These are phyloP conservation scores for Poronia punctata DNA, from an alignment of 495 filamentous ascomycete genomes.

Conservation along the genomic window DNA sequence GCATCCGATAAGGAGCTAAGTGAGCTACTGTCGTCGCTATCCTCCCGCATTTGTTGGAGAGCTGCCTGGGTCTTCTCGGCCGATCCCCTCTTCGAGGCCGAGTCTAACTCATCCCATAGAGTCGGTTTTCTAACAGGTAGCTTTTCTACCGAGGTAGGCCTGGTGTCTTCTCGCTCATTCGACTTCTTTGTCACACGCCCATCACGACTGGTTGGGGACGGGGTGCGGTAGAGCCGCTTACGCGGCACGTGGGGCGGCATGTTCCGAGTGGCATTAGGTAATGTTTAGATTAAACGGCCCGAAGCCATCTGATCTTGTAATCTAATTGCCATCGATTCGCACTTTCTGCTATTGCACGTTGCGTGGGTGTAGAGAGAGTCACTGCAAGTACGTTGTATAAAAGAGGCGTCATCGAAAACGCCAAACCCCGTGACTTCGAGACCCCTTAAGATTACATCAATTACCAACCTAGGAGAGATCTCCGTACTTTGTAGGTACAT, in stretches of 20 bases:
- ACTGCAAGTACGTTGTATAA: not conserved
- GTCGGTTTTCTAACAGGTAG: constrained; percentile 43
- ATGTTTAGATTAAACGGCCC: too few relatives aligned
- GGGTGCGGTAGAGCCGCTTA: constrained; percentile 35
- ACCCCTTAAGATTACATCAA: constrained; percentile 7
- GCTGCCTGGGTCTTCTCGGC: constrained; percentile 44
- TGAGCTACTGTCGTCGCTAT: constrained; percentile 47
- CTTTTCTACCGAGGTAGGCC: constrained; percentile 13
- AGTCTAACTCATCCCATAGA: constrained; percentile 65
- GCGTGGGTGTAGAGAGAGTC: too few relatives aligned
- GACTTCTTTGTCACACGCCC: constrained; percentile 6
- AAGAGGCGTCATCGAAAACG: constrained; percentile 24
- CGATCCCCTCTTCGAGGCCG: constrained; percentile 37
- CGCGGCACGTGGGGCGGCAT: constrained; percentile 44
- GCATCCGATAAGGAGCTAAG: constrained; percentile 59
- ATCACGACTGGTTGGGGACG: constrained; percentile 17
- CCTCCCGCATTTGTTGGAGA: constrained; percentile 42
- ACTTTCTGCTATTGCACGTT: too few relatives aligned
- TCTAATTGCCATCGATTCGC: not conserved
- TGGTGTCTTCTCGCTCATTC: constrained; percentile 14
- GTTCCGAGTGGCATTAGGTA: too few relatives aligned
- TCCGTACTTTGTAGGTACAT: too few relatives aligned
- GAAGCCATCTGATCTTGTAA: not conserved
- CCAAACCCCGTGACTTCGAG: constrained; percentile 23
- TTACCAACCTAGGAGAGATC: too few relatives aligned